Conservation (phyloP, 805 yeast species). For the Metschnikowia bowlesiae region DNA sequence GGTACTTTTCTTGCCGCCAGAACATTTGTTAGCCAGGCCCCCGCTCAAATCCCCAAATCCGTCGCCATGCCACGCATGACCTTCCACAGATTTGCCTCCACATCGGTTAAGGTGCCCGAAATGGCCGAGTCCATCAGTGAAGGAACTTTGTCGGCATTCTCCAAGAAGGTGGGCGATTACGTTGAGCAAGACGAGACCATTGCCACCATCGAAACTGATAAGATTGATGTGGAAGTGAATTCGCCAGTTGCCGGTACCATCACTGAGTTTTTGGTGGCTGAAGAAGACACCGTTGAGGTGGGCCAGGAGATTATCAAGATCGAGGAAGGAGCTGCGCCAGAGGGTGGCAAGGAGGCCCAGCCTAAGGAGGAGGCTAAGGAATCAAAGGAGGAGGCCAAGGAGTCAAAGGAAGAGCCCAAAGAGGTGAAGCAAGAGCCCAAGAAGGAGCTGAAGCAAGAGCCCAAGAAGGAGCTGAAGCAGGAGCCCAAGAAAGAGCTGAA, state of each 20-base stretch:
- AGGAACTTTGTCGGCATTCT: conserved; percentile 74
- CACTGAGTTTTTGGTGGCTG: conserved; percentile 72
- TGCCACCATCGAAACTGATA: conserved; percentile 97
- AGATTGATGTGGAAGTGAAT: conserved; percentile 95
- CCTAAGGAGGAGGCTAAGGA: conserved; percentile 21
- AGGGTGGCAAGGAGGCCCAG: conserved; percentile 24
- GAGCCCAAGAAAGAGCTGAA: conserved; percentile 18
- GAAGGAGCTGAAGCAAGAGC: conserved; percentile 15
- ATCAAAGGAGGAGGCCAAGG: conserved; percentile 9
- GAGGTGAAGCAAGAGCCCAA: conserved; percentile 9
- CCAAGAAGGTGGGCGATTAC: conserved; percentile 80
- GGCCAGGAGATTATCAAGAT: conserved; percentile 89
- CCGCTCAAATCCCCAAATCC: neutral
- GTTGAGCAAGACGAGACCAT: conserved; percentile 83
- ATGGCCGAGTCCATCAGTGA: conserved; percentile 99
- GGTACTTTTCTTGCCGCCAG: conserved; percentile 17
- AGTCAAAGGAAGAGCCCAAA: conserved; percentile 19
- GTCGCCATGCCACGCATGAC: conserved; percentile 17
- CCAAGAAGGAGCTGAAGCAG: conserved; percentile 20
- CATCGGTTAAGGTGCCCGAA: conserved; percentile 83
- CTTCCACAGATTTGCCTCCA: conserved; percentile 37
- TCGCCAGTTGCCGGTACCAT: conserved; percentile 90
- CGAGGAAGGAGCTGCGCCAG: conserved; percentile 53
- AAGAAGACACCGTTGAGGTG: conserved; percentile 92
- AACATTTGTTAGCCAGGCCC: conserved; percentile 13